Base-by-base conservation (phyloP, 2,329 filamentous ascomycete genomes). In the Penicillium sp. region DNA sequence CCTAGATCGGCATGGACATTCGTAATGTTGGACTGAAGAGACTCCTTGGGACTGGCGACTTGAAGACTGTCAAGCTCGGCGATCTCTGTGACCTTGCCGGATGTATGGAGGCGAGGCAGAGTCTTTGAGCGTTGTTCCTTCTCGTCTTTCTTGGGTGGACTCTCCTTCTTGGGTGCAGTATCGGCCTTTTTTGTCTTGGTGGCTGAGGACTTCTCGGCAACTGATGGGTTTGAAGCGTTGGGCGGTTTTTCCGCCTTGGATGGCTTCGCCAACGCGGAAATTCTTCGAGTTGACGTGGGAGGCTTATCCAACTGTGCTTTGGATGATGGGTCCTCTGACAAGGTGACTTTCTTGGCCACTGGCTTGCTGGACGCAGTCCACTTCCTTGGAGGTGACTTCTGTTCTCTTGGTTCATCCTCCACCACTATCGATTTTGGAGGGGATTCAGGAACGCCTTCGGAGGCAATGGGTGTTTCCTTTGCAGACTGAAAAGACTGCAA, bases 51-150 rank as follows among this genome's bases (percentile, higher is more conserved):
- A 22, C 56, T 63, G 16, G 60, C 51, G 4, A 74, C 61, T 52
- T 74, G 71, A 24, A 66, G 57, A 8, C 72, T 70, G 43, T 74
- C 72, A 92, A 73, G 51, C 47, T 74, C 71, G 4, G 71, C 72
- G 16, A 73, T 67, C 53, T 69, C 68, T 5, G 64, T 44, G 2
- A 65, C 55, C 47, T 51, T 58, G 40, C 21, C 9, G 27, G 18
- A 11, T n/a, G 52, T 61, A 43, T 34, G 22, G 21, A 50, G 41
- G 24, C 44, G 51, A 29, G 58, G 56, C 1, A 50, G 41, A 0
- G 54, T 5, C 13, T 59, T 60, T 2, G 31, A 8, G 2, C 36
- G 51, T n/a, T 29, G 32, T 32, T 34, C 21, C 18, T 50, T 55
- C n/a, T 21, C 40, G 18, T 34, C 24, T 13, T 48, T 55, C 18